Evolutionary conservation across 176 grass and related monocot species (phyloP).

Genomic region (Stipa capillata): DNA sequence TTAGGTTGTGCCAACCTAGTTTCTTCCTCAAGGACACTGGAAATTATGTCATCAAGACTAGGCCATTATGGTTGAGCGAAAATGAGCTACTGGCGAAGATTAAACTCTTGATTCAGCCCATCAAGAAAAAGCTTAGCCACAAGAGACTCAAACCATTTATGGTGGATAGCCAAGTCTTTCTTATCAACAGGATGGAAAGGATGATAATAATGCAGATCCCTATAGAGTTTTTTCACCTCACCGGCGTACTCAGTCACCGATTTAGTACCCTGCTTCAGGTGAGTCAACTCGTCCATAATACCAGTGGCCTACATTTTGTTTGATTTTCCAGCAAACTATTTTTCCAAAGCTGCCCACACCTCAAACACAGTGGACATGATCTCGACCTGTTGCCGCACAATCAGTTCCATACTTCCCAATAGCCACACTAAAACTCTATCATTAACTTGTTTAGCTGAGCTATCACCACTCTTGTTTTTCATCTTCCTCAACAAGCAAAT

Average conservation of each 20-base stretch:
- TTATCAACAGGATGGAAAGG: not conserved
- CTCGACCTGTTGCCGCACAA: not conserved
- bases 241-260: not conserved
- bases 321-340: not conserved
- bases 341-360: not conserved
- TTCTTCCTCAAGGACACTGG: not conserved
- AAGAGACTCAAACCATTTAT: not conserved
- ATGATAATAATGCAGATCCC: not conserved
- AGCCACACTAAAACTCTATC: not conserved
- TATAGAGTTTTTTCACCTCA: not conserved
- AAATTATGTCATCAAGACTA: not conserved
- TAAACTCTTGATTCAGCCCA: not conserved
- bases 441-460: not conserved
- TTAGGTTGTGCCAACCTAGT: not conserved
- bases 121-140: not conserved
- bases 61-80: not conserved
- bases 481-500: not conserved
- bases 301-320: not conserved
- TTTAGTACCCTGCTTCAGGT: not conserved
- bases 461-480: too few species aligned
- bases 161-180: not conserved
- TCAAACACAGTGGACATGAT: not conserved
- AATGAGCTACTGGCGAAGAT: not conserved
- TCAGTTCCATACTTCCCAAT: not conserved
- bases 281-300: not conserved